phyloP scores from a whole-genome alignment of 768 basidiomycete genomes.

The Tulasnella sp. region DNA sequence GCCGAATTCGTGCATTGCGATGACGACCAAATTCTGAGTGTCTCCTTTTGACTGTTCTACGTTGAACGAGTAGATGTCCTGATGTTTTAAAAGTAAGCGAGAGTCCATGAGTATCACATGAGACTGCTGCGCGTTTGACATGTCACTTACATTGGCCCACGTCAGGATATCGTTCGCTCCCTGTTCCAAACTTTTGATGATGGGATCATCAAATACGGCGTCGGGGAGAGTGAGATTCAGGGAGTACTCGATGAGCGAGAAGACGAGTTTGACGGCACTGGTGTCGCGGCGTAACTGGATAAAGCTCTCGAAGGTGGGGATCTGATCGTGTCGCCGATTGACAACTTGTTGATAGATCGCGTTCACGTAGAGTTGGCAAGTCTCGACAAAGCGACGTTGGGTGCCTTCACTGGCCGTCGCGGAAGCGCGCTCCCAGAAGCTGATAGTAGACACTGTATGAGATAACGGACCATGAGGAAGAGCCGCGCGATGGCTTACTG shows the following conservation, averaged over 20 bases:
- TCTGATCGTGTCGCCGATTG: slow-evolving; percentile 47
- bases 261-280: slow-evolving; percentile 68
- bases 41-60: slow-evolving; percentile 74
- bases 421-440: slow-evolving; percentile 61
- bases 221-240: slow-evolving; percentile 70
- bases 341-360: slow-evolving; percentile 63
- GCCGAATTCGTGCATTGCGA: slow-evolving; percentile 64
- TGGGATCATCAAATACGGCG: slow-evolving; percentile 67
- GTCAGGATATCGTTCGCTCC: slow-evolving; percentile 74
- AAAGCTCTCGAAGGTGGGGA: slow-evolving; percentile 74
- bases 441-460: slow-evolving; percentile 23
- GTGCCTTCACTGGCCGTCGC: slow-evolving; percentile 49
- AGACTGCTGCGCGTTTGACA: neutral
- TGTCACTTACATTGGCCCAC: slow-evolving; percentile 72
- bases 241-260: slow-evolving; percentile 74
- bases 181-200: slow-evolving; percentile 55
- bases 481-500: slow-evolving; percentile 27
- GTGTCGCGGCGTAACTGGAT: slow-evolving; percentile 73
- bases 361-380: slow-evolving; percentile 71
- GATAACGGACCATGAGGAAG: neutral
- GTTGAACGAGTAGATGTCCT: slow-evolving; percentile 84
- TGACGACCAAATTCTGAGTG: slow-evolving; percentile 75
- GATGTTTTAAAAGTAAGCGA: slow-evolving; percentile 19
- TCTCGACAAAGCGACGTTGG: slow-evolving; percentile 66
- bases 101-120: no score